Evolutionary conservation across 345 rosid genomes (phyloP), one percentile per base, ranked within the genome.

Genomic region (Brassica juncea): DNA sequence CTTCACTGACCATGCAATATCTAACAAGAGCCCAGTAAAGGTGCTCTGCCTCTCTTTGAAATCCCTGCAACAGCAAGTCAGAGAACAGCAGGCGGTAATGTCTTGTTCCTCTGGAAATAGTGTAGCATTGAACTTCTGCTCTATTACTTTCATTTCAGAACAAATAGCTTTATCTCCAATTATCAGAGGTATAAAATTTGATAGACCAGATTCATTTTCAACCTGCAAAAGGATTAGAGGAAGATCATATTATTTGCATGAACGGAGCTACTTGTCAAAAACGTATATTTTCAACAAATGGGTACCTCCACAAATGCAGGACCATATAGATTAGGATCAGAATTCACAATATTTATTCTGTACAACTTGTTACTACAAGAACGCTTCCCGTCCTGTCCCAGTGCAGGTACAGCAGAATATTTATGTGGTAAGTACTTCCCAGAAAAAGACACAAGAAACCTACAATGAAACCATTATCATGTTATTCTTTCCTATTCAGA

Each of bases 271-370:
- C 37, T 16, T 15, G 27, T 42, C 57, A 42, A 10, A 63, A 39
- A 64, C 42, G 63, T 35, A 58, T 23, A 57, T 76, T 35, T 7
- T 35, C 5, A 28, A 42, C 59, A 15, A 69, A 54, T 21, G 58
- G 68, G 6, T 77, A 91, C 99, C 93, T 95, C 99, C 68, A 93
- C 82, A 89, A 95, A 95, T 67, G 96, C 98, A 76, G 99, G 99
- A 80, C 99, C 99, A 82, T 82, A 83, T 61, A 81, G 78, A 84
- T 85, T 77, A 27, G 91, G 89, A 62, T 92, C 93, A 37, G 85
- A 80, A 42, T 62, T 84, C 72, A 86, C 84, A 76, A 90, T 80
- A 32, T 23, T 65, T 80, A 95, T 86, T 76, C 87, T 91, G 89
- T 82, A 93, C 58, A 90, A 47, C 77, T 86, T 91, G 84, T 90